Percentiles rank a stretch among this genome's conserved stretches.
phyloP scores from a whole-genome alignment of 2,329 filamentous ascomycete genomes.

The Elsinoe ampelina region DNA sequence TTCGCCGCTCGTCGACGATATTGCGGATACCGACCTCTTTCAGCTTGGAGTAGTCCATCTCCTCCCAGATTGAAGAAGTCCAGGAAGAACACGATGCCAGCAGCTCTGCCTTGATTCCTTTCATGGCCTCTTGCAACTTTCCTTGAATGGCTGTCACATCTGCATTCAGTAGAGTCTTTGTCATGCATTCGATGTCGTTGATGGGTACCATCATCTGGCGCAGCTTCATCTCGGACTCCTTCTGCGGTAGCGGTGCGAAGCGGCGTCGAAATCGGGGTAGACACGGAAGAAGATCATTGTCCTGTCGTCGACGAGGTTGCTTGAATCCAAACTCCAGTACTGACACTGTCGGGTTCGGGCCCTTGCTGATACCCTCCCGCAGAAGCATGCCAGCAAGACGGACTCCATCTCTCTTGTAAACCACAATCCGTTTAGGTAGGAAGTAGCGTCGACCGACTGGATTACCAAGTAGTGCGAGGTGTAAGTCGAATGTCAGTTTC shows the following conservation, averaged over 20 bases:
- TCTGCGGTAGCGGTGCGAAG: constrained; percentile 58
- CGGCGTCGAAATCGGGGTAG: constrained; percentile 59
- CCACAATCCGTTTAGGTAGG: constrained; percentile 62
- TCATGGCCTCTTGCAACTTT: constrained; percentile 39
- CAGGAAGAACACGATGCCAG: constrained; percentile 62
- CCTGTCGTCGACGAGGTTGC: constrained; percentile 55
- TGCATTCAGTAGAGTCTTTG: constrained; percentile 46
- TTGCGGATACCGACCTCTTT: constrained; percentile 77
- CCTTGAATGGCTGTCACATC: constrained; percentile 32
- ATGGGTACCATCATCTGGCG: constrained; percentile 63
- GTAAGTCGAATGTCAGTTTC: constrained; percentile 69
- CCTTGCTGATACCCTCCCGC: constrained; percentile 61
- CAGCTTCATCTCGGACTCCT: constrained; percentile 56
- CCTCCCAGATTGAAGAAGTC: constrained; percentile 67
- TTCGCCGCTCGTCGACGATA: constrained; percentile 60
- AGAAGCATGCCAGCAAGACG: constrained; percentile 74
- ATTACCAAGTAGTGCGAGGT: constrained; percentile 67
- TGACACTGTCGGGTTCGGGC: constrained; percentile 59
- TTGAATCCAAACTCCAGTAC: constrained; percentile 67
- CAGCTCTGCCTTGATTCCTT: constrained; percentile 59
- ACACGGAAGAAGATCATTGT: constrained; percentile 81
- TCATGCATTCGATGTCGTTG: constrained; percentile 75
- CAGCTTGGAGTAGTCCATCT: constrained; percentile 71
- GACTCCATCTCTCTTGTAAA: constrained; percentile 72
- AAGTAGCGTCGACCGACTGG: constrained; percentile 76